phyloP scores from a whole-genome alignment of 345 rosid genomes.

The Eucalyptus viminalis region DNA sequence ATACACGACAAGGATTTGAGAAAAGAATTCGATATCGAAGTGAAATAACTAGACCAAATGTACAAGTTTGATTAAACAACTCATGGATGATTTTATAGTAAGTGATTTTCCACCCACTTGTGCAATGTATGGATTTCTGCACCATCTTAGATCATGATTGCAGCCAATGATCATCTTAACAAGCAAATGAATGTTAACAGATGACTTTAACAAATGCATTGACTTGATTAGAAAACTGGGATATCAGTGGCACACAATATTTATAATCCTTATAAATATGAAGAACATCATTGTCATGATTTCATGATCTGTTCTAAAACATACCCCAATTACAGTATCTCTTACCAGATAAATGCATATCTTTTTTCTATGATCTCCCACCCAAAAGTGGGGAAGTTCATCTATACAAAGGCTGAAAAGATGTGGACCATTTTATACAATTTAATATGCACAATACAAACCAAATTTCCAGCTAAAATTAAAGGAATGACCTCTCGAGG shows the following conservation, averaged over 20 bases:
- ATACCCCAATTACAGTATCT: not conserved
- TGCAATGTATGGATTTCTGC: not conserved
- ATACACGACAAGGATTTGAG: not conserved
- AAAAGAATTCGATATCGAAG: not conserved
- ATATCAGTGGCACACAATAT: not conserved
- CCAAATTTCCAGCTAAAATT: not conserved
- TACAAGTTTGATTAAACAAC: not conserved
- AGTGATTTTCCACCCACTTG: not conserved
- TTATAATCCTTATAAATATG: not conserved
- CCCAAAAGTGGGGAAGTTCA: not conserved
- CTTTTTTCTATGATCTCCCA: not conserved
- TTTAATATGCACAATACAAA: not conserved
- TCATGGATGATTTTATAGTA: not conserved
- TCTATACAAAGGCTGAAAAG: not conserved
- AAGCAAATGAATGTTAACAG: not conserved
- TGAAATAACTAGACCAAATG: not conserved
- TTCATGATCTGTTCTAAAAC: not conserved
- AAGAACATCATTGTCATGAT: not conserved
- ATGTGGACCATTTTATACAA: not conserved
- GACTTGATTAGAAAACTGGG: not conserved
- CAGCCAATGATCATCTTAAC: not conserved
- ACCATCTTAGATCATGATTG: not conserved
- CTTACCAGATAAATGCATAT: not conserved
- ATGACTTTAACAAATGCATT: not conserved
- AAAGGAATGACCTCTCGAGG: not conserved